Percentiles rank a stretch among this genome's conserved stretches.
Conservation (phyloP, 495 filamentous ascomycete genomes). For the Sordaria brevicollis region DNA sequence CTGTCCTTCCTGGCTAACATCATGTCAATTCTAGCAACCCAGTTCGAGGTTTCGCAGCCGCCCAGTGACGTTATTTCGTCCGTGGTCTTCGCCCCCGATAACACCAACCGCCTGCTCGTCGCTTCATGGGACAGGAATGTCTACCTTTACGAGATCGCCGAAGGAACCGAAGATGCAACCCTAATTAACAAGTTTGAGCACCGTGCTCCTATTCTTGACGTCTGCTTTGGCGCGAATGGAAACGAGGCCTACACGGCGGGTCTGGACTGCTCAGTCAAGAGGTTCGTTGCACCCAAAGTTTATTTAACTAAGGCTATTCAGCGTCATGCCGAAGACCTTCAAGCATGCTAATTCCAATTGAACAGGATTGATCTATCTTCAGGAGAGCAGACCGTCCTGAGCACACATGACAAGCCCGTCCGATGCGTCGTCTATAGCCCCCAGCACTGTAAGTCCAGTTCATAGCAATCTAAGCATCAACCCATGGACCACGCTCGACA, state of each 20-base stretch:
- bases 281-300: conserved; percentile 30
- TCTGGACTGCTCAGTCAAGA: conserved; percentile 74
- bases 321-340: not conserved
- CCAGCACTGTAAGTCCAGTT: conserved; percentile 48
- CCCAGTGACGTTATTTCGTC: conserved; percentile 86
- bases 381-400: conserved; percentile 61
- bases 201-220: conserved; percentile 78
- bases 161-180: conserved; percentile 44
- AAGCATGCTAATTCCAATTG: not conserved
- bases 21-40: conserved; percentile 32
- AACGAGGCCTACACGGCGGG: conserved; percentile 75
- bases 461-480: not conserved
- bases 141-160: conserved; percentile 70
- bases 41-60: conserved; percentile 62
- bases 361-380: conserved; percentile 62
- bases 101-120: conserved; percentile 63
- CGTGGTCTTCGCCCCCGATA: conserved; percentile 66
- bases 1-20: not conserved
- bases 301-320: not conserved
- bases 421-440: conserved; percentile 74
- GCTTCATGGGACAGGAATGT: conserved; percentile 92
- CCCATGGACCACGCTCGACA: not conserved
- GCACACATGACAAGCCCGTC: conserved; percentile 67
- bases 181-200: conserved; percentile 68
- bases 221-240: conserved; percentile 79